phyloP scores from a whole-genome alignment of 495 filamentous ascomycete genomes.

The Penicillium psychrofluorescens region DNA sequence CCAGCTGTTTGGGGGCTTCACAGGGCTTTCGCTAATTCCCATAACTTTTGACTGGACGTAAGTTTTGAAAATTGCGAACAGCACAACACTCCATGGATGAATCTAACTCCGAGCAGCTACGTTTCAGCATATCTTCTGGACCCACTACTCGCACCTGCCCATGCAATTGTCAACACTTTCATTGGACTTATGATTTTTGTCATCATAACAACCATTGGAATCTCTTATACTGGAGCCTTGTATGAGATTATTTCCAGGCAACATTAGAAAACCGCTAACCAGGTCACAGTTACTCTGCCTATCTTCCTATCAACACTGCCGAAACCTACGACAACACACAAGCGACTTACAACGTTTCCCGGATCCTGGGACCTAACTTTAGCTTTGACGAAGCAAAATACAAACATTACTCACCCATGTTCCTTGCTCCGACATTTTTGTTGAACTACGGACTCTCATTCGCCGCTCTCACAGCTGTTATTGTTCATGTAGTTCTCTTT shows the following conservation, averaged over 20 bases:
- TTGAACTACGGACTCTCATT: constrained; percentile 57
- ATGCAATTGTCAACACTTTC: constrained; percentile 49
- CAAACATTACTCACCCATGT: constrained; percentile 54
- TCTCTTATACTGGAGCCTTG: constrained; percentile 52
- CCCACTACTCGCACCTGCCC: constrained; percentile 54
- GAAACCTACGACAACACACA: constrained; percentile 57
- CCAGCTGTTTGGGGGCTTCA: constrained; percentile 52
- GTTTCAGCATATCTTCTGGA: constrained; percentile 50
- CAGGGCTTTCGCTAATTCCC: constrained; percentile 50
- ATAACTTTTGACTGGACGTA: constrained; percentile 61
- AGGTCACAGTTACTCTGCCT: constrained; percentile 24
- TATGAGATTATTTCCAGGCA: constrained; percentile 13
- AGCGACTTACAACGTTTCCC: constrained; percentile 43
- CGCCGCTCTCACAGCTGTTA: constrained; percentile 48
- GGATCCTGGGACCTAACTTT: constrained; percentile 42
- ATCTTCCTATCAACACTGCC: constrained; percentile 53
- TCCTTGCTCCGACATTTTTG: constrained; percentile 55
- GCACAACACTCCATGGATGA: neutral
- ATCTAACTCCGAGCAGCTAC: constrained; percentile 12
- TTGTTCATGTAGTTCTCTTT: constrained; percentile 52
- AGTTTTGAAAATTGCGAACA: neutral
- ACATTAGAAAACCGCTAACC: neutral
- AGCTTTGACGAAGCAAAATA: constrained; percentile 49
- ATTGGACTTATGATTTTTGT: constrained; percentile 54
- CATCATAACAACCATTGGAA: constrained; percentile 35